These are phyloP conservation scores for Leccinum subrobustum DNA, from an alignment of 1,284 basidiomycete species.

Conservation along the genomic window DNA sequence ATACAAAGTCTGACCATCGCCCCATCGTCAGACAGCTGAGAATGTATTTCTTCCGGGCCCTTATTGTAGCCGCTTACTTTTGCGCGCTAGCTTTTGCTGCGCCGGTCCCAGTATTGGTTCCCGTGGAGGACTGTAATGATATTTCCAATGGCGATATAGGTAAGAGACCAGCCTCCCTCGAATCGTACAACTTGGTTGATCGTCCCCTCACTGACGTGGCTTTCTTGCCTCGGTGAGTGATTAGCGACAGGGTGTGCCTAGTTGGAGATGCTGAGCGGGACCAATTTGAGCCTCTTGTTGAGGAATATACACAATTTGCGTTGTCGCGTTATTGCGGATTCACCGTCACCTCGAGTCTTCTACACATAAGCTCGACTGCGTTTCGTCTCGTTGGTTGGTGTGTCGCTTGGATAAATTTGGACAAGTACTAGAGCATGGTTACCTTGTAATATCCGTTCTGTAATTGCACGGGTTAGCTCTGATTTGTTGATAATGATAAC, in stretches of 20 bases:
- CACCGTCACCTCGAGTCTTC: background rate
- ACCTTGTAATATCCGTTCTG: background rate
- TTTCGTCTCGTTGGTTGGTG: background rate
- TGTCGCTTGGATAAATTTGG: background rate
- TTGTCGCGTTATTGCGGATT: background rate
- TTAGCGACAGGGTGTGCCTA: background rate
- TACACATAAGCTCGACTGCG: background rate
- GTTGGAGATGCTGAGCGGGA: background rate
- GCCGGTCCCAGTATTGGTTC: background rate
- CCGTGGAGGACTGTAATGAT: background rate
- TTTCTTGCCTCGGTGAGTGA: background rate
- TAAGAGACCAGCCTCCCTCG: background rate
- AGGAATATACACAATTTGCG: background rate
- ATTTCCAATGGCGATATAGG: background rate
- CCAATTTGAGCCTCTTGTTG: background rate
- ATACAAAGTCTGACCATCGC: background rate
- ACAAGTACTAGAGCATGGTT: background rate
- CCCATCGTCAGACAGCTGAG: background rate
- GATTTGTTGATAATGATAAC: background rate
- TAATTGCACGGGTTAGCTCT: background rate
- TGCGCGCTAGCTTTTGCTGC: constrained; percentile 5
- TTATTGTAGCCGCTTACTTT: constrained; percentile 4
- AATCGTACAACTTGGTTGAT: background rate
- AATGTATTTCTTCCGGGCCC: background rate
- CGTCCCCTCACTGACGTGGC: background rate